A percentile compares a stretch with the other conserved stretches of the same genome.
Conservation (phyloP, 2,329 filamentous ascomycete species). For the Phialophora expanda region DNA sequence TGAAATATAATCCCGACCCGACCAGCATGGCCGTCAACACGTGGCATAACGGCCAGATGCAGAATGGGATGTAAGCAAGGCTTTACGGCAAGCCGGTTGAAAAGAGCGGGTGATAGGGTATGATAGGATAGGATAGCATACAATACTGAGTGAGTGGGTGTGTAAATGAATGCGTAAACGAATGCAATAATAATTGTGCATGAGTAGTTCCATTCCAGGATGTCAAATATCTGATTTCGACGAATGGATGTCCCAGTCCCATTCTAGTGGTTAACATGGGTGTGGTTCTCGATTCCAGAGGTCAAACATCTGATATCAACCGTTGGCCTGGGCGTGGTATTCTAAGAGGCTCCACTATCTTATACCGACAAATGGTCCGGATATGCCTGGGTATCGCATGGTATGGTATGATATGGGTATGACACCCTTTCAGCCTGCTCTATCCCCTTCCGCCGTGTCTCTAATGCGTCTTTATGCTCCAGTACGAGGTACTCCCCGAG, state of each 20-base stretch:
- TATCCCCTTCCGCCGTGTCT: background rate
- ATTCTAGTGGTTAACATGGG: no score
- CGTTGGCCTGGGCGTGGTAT: no score
- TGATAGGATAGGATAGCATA: no score
- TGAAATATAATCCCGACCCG: slow-evolving; percentile 39
- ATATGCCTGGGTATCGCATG: no score
- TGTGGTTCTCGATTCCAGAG: background rate
- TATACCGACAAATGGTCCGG: background rate
- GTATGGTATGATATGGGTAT: background rate
- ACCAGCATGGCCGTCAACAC: slow-evolving; percentile 7
- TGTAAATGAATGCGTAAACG: background rate
- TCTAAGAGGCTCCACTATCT: no score
- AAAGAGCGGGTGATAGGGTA: no score
- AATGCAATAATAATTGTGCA: background rate
- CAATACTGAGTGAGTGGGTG: no score
- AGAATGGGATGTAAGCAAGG: background rate
- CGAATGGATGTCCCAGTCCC: no score
- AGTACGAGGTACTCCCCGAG: background rate
- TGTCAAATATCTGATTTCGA: no score
- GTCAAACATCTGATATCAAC: no score
- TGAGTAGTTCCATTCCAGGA: background rate
- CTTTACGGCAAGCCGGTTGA: background rate
- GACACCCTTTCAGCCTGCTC: background rate
- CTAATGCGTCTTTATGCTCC: background rate
- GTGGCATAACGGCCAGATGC: slow-evolving; percentile 16